These are phyloP conservation scores for Hymenochaete sp. DNA, from an alignment of 1,284 basidiomycete species.

Conservation along the genomic window DNA sequence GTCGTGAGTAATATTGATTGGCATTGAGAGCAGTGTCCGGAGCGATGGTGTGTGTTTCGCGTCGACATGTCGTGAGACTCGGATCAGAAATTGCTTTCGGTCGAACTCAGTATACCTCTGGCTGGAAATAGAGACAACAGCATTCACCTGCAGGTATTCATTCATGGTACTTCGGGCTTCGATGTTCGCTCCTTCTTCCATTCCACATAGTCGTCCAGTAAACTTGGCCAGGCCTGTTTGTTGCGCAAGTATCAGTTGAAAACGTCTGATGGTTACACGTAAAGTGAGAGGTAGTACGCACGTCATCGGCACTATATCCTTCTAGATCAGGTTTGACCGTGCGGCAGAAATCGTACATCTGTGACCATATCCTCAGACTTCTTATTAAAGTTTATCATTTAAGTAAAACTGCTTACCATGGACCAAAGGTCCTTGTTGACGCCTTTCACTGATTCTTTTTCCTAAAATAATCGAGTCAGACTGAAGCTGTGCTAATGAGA, in stretches of 20 bases:
- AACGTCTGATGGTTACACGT: too few species aligned
- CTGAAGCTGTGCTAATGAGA: background rate
- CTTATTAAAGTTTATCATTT: background rate
- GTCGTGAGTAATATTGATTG: too few species aligned
- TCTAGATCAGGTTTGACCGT: slow-evolving; percentile 50
- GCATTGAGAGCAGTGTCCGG: too few species aligned
- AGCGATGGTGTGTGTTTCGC: too few species aligned
- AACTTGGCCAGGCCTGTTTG: slow-evolving; percentile 66
- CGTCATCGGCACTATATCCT: slow-evolving; percentile 65
- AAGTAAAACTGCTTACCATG: slow-evolving; percentile 46
- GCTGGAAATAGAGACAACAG: too few species aligned
- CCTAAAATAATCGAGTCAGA: slow-evolving; percentile 30
- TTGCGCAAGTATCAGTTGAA: background rate
- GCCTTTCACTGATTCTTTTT: slow-evolving; percentile 56
- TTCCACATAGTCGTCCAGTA: slow-evolving; percentile 63
- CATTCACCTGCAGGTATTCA: too few species aligned
- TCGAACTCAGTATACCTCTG: too few species aligned
- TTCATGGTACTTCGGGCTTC: background rate
- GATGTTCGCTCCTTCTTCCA: slow-evolving; percentile 42
- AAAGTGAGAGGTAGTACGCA: too few species aligned
- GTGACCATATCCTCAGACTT: background rate
- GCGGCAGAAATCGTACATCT: slow-evolving; percentile 68
- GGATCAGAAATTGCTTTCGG: too few species aligned
- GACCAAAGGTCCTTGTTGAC: slow-evolving; percentile 77
- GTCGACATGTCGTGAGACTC: too few species aligned